These are phyloP conservation scores for Venturia carpophila DNA, from an alignment of 2,329 filamentous ascomycete species.

Conservation along the genomic window DNA sequence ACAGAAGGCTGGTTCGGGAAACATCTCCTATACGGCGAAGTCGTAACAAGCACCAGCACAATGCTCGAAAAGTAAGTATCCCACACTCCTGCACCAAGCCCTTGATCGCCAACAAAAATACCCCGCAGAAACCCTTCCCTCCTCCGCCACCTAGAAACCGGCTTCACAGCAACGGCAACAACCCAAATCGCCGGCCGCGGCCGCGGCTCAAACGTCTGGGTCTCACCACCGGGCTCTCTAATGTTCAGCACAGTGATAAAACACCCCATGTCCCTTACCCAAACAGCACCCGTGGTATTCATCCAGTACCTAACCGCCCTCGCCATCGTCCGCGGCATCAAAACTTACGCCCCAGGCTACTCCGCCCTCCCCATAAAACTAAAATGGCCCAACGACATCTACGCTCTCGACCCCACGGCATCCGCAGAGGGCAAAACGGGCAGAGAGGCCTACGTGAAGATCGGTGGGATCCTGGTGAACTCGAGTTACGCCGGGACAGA, in stretches of 20 bases:
- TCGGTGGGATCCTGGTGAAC: constrained; percentile 88
- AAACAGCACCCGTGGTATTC: constrained; percentile 76
- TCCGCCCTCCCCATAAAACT: constrained; percentile 68
- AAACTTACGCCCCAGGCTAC: constrained; percentile 70
- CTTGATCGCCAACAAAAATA: constrained; percentile 11
- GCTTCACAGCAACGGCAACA: constrained; percentile 82
- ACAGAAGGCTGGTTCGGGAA: constrained; percentile 61
- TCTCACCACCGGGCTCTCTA: constrained; percentile 76
- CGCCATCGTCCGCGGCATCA: constrained; percentile 76
- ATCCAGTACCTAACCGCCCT: constrained; percentile 88
- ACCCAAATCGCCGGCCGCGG: constrained; percentile 83
- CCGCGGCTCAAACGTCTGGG: constrained; percentile 88
- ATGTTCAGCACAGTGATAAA: constrained; percentile 85
- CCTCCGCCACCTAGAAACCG: constrained; percentile 66
- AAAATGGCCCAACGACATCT: constrained; percentile 97
- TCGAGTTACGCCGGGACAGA: constrained; percentile 67
- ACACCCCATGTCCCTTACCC: constrained; percentile 66
- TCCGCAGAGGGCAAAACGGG: constrained; percentile 40
- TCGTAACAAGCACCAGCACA: constrained; percentile 89
- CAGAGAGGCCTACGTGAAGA: constrained; percentile 64
- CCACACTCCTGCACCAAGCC: background rate
- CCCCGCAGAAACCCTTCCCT: constrained; percentile 62
- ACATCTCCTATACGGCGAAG: constrained; percentile 76
- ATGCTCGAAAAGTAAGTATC: constrained; percentile 69
- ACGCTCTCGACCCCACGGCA: constrained; percentile 30